Evolutionary conservation across 1,139 yeast species (phyloP).

Genomic region (Blastobotrys serpentis): DNA sequence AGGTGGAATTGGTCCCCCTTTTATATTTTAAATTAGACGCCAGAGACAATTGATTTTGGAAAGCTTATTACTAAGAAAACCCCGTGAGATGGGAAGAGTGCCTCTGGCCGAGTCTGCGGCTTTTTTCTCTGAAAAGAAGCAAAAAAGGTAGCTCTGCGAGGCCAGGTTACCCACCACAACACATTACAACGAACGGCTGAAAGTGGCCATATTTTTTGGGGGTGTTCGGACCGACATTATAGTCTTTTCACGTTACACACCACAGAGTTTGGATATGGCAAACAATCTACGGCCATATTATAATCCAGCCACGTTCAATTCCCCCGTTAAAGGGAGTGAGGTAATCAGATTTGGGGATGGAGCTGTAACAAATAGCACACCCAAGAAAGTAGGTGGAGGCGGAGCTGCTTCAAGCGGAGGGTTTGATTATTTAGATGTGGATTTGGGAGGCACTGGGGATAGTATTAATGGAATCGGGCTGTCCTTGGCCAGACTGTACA

Average conservation of each 20-base stretch:
- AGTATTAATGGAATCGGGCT: constrained; percentile 41
- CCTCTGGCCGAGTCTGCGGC: no score
- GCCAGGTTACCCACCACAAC: no score
- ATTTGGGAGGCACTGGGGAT: constrained; percentile 20
- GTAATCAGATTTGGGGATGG: constrained; percentile 52
- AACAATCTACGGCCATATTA: constrained; percentile 59
- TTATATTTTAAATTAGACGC: no score
- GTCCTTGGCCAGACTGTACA: constrained; percentile 66
- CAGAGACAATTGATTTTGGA: no score
- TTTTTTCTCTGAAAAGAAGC: no score
- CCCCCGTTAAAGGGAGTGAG: constrained; percentile 42
- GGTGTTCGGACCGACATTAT: neutral
- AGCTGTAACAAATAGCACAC: constrained; percentile 1
- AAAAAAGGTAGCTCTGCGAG: no score
- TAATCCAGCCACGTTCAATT: constrained; percentile 63
- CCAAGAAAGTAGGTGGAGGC: constrained; percentile 36
- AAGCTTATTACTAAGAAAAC: no score
- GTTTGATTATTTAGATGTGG: constrained; percentile 19
- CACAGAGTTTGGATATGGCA: constrained; percentile 16
- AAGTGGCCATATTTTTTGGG: neutral
- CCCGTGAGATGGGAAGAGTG: no score
- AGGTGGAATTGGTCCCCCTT: no score
- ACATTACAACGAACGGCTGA: no score
- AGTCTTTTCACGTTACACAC: neutral
- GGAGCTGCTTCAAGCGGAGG: constrained; percentile 38